Evolutionary conservation across 805 yeast genomes (phyloP).

Genomic region (Suhomyces canberraensis): DNA sequence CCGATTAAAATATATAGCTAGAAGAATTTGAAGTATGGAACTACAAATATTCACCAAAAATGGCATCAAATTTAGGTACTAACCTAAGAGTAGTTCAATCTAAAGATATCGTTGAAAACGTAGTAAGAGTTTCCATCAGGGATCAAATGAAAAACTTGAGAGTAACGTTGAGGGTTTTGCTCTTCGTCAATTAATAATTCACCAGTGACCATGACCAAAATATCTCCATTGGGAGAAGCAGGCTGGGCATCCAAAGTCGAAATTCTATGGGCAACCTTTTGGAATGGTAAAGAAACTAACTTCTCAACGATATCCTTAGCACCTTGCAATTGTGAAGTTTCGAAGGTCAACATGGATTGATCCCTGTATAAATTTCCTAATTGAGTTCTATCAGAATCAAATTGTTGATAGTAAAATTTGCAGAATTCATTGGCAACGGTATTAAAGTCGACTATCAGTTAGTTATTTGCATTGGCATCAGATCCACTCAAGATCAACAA

Average conservation of each 20-base stretch:
- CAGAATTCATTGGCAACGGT: slow-evolving; percentile 75
- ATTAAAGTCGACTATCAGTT: slow-evolving; percentile 37
- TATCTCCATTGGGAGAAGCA: slow-evolving; percentile 88
- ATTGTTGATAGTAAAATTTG: slow-evolving; percentile 91
- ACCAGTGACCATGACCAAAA: slow-evolving; percentile 96
- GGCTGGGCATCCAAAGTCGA: slow-evolving; percentile 98
- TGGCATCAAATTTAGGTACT: no score
- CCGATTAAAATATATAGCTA: no score
- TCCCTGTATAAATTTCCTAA: slow-evolving; percentile 94
- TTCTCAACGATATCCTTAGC: slow-evolving; percentile 91
- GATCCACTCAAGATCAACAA: no score
- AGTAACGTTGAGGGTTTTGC: slow-evolving; percentile 91
- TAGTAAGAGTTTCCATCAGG: slow-evolving; percentile 90
- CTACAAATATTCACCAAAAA: no score
- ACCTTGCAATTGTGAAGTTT: slow-evolving; percentile 92
- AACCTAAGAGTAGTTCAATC: slow-evolving; percentile 80
- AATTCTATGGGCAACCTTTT: slow-evolving; percentile 88
- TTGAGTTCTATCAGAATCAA: slow-evolving; percentile 88
- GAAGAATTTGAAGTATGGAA: no score
- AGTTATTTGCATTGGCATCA: no score
- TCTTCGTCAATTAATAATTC: slow-evolving; percentile 91
- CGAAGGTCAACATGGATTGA: slow-evolving; percentile 96
- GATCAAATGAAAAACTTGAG: slow-evolving; percentile 95
- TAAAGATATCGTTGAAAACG: slow-evolving; percentile 95
- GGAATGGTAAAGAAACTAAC: slow-evolving; percentile 83